Conservation (phyloP, 768 basidiomycete species). For the Cystofilobasidium bisporidii region DNA sequence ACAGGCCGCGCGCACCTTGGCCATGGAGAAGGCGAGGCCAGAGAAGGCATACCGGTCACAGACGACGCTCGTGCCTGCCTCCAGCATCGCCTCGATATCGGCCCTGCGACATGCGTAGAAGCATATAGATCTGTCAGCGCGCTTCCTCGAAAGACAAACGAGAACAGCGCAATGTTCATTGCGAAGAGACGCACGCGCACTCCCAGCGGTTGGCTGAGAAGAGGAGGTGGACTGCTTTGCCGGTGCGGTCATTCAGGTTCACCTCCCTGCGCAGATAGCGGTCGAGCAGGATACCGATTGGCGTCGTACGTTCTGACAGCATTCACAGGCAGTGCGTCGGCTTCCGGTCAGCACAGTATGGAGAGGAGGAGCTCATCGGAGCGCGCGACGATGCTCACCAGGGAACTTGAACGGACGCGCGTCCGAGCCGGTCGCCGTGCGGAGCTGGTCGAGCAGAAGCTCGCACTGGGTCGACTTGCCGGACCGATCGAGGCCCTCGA, state of each 20-base stretch:
- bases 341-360: no score
- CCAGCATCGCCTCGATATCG: constrained; percentile 53
- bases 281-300: constrained; percentile 88
- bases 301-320: constrained; percentile 68
- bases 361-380: neutral
- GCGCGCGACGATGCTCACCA: constrained; percentile 46
- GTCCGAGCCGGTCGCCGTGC: constrained; percentile 51
- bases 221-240: constrained; percentile 73
- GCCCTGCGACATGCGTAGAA: constrained; percentile 38
- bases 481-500: constrained; percentile 91
- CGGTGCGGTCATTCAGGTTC: constrained; percentile 64
- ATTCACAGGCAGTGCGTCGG: no score
- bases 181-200: constrained; percentile 52
- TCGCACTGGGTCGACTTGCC: constrained; percentile 84
- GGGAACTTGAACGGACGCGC: constrained; percentile 67
- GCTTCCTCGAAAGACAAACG: no score
- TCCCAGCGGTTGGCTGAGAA: constrained; percentile 99
- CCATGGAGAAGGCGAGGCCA: constrained; percentile 68
- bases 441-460: constrained; percentile 13
- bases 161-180: no score
- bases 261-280: constrained; percentile 72
- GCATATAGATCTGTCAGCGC: no score
- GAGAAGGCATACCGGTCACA: constrained; percentile 96
- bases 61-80: constrained; percentile 60
- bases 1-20: constrained; percentile 39